Evolutionary conservation across 2,329 filamentous ascomycete species (phyloP), one percentile per base, ranked within the genome.

Genomic region (Pyricularia grisea): DNA sequence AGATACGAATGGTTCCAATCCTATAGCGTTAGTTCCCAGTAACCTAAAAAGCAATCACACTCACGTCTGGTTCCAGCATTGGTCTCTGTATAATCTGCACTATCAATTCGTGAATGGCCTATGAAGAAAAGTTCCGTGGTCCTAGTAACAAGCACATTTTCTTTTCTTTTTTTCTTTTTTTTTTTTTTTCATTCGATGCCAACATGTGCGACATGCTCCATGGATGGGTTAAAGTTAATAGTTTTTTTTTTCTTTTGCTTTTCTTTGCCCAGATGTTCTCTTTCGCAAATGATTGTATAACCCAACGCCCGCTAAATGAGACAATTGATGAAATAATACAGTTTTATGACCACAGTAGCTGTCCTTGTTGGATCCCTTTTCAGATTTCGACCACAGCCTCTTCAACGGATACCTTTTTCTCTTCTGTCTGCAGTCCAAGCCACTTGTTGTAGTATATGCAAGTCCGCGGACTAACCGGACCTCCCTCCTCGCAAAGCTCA

Each of bases 391-490:
- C 58, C 10, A 61, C 23, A 12, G 23, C 23, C 23, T 28, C 58
- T 27, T 61, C 28, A 7, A 17, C 66, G 14, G 30, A 50, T n/a
- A 27, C 23, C 66, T 67, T 67, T 30, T 68, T 68, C 58, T 20
- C 55, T n/a, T 68, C 67, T 11, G 73, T 78, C 66, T 83, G 80
- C 72, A 81, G 74, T 0, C 81, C 85, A 65, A 97, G 79, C 95
- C 95, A 99, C 68, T 89, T 87, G 72, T 91, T 87, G 76, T 97
- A 97, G 77, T 99, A 99, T 68, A 93, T 90, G 79, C 95, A 99
- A 67, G 91, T 97, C 72, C 88, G 90, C 0, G 94, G 92, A 74
- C 90, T 96, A 27, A 99, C 93, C 0, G 93, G 92, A 0, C 94
- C 94, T 7, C 93, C 93, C 71, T 97, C 92, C 72, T 92, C 91